Base-by-base conservation (phyloP, 169 alveolate genomes). In the Babesia ovis region DNA sequence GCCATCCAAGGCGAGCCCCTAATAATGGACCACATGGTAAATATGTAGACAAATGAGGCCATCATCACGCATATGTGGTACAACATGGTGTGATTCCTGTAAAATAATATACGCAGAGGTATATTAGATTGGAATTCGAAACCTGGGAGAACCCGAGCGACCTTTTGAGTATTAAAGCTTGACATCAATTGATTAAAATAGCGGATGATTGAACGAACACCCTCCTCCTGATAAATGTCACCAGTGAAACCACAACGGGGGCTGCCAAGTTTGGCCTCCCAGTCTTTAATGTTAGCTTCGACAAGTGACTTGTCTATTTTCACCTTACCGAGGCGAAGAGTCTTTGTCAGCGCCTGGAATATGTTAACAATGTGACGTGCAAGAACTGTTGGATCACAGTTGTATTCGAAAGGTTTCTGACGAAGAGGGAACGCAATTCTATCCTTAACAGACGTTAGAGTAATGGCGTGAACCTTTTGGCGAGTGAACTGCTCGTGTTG, bases 21-120 rank as follows among this genome's bases (percentile, higher is more conserved):
- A 48, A 64, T 68, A 8, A 77, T 22, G 27, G 72, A 61, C 86
- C 86, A 77, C 59, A 77, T 42, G n/a, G 20, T n/a, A 27, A 77
- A 54, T 22, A 77, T 41, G 75, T 77, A 77, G 25, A 59, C 37
- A 22, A 18, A 18, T 16, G 73, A 53, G 12, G 66, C 60, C 2
- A 29, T 20, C 29, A 68, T 0, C 22, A 77, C 27, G 35, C 16
- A n/a, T 11, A 67, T 22, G 66, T 77, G 72, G 37, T 61, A 77
- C 43, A 46, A 18, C 20, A 4, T 48, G 14, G 62, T 45, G 42
- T 54, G 34, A 29, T 31, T 50, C 53, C 23, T n/a, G 53, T 48
- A 64, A 22, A 64, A 64, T 29, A 20, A 25, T 6, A 37, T 25
- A 8, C 25, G 2, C 74, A 64, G 25, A 11, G 74, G 61, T 4